Evolutionary conservation across 495 filamentous ascomycete genomes (phyloP), one percentile per base, ranked within the genome.

Genomic region (Stereocaulon alpinum): DNA sequence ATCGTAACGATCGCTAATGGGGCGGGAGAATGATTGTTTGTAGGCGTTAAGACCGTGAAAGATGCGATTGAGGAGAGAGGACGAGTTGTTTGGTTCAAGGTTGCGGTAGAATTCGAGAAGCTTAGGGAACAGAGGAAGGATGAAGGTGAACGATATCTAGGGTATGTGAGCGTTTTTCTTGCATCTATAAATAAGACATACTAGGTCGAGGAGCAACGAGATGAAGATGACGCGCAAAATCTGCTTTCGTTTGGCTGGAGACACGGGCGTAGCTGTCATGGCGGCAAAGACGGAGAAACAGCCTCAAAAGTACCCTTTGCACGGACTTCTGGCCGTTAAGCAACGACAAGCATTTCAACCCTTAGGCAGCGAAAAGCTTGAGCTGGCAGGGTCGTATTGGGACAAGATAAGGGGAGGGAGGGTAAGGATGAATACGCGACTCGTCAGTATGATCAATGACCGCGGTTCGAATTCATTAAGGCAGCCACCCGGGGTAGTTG

Each of bases 1-100:
- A 68, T 99, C 94, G 75, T 97, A 97, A 71, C 88, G 86, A 50
- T 88, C 89, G 66, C 93, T 91, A 73, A 97, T 99, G 43, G 93
- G 91, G 45, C 85, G 85, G 51, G 89, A 84, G 70, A 99, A 99
- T 44, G 88, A 80, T 57, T 89, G 86, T 72, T 99, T 99, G 79
- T 97, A 99, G 49, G 88, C 77, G 72, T 99, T 96, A 34, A 99
- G 81, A 67, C 86, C 90, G 61, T 77, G 73, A 62, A 97, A 82
- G 58, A 96, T 83, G 55, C 78, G 81, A 59, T 86, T 84, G 34
- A 99, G 83, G 43, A 94, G 70, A 1, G 89, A 80, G 56, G 77
- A 75, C 54, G 79, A 79, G 57, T 82, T 76, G 56, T 77, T 67
- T 29, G 75, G 74, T 65, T 89, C 86, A 42, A 76, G 68, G 61